phyloP scores from a whole-genome alignment of 1,284 basidiomycete genomes.

The Gymnopus androsaceus region DNA sequence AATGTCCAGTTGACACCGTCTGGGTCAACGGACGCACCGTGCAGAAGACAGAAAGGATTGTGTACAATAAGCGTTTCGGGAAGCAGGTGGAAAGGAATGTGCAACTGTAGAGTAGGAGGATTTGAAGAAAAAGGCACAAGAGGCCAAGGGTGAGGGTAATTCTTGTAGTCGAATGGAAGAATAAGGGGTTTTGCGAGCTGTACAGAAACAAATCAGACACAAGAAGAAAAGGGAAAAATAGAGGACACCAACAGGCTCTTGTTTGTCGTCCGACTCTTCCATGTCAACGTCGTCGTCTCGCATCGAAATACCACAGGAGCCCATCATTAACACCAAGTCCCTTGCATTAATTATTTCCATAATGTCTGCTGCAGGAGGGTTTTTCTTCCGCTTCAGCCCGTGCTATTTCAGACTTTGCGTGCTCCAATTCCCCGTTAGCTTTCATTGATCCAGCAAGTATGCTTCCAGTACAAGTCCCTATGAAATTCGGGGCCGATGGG shows the following conservation, averaged over 20 bases:
- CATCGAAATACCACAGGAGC: neutral
- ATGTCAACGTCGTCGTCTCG: neutral
- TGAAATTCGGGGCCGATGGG: neutral
- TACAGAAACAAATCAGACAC: neutral
- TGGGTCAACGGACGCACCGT: neutral
- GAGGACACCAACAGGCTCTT: neutral
- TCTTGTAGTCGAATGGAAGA: constrained; percentile 14
- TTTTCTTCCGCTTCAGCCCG: constrained; percentile 17
- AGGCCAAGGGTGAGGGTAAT: constrained; percentile 19
- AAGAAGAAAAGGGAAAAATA: neutral
- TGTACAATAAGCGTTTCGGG: constrained; percentile 30
- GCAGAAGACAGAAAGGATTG: constrained; percentile 25
- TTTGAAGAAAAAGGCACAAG: constrained; percentile 16
- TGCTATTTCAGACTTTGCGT: constrained; percentile 15
- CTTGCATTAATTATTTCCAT: constrained; percentile 2
- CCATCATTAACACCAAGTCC: constrained; percentile 7
- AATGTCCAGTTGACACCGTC: neutral
- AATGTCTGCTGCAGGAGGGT: constrained; percentile 13
- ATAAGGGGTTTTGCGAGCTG: neutral
- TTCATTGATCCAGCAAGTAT: constrained; percentile 13
- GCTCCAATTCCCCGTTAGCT: constrained; percentile 16
- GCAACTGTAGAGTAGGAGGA: constrained; percentile 19
- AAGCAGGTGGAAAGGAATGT: constrained; percentile 23
- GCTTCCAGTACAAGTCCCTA: constrained; percentile 13
- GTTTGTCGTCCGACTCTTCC: neutral